Evolutionary conservation across 441 rosid genomes (phyloP).

Genomic region (Metrosideros polymorpha): DNA sequence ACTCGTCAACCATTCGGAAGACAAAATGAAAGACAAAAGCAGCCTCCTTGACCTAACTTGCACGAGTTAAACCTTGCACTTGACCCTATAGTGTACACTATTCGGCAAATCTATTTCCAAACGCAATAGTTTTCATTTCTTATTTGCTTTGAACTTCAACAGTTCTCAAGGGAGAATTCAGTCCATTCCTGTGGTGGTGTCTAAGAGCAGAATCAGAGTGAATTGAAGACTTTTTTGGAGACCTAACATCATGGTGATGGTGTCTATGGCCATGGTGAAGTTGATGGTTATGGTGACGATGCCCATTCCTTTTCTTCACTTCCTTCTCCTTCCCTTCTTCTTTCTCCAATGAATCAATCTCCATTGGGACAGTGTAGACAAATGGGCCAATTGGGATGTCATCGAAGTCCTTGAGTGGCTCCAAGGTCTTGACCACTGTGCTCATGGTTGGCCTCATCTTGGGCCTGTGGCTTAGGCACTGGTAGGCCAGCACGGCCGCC

Average conservation of each 20-base stretch:
- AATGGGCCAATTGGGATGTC: constrained; percentile 38
- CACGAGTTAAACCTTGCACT: not conserved
- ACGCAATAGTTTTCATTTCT: not conserved
- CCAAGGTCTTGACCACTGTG: constrained; percentile 31
- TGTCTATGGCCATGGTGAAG: constrained; percentile 12
- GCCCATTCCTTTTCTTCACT: constrained; percentile 17
- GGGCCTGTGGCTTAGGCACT: constrained; percentile 56
- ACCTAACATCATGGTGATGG: not conserved
- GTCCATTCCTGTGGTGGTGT: constrained; percentile 20
- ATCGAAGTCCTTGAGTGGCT: constrained; percentile 34
- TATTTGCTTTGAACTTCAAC: not conserved
- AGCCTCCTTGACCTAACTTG: not conserved
- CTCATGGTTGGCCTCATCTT: constrained; percentile 54
- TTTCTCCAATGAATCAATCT: constrained; percentile 2
- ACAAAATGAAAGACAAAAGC: not conserved
- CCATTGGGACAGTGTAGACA: constrained; percentile 39
- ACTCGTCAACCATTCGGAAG: not conserved
- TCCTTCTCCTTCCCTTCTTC: constrained; percentile 11
- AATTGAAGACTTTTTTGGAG: constrained; percentile 19
- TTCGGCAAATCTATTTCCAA: not conserved
- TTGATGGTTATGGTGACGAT: constrained; percentile 18
- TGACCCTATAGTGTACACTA: not conserved
- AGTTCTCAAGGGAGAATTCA: constrained; percentile 36
- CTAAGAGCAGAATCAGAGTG: constrained; percentile 19
- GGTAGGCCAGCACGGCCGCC: constrained; percentile 58